A percentile compares a stretch with the other conserved stretches of the same genome.
Conservation (phyloP, 345 rosid species). For the Gossypium bickii region DNA sequence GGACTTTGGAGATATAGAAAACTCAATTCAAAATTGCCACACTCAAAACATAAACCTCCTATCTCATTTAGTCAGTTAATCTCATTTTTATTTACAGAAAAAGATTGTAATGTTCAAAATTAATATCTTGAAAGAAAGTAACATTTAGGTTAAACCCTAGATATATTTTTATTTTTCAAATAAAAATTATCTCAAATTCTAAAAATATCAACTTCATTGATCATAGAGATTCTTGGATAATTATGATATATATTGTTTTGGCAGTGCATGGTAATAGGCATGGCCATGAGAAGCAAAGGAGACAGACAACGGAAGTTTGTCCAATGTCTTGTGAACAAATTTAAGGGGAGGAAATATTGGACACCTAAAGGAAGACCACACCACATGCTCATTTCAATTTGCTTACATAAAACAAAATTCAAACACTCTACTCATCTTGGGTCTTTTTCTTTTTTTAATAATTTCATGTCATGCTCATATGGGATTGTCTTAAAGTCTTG, state of each 20-base stretch:
- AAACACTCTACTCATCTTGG: neutral
- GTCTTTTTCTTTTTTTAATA: neutral
- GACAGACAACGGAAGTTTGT: neutral
- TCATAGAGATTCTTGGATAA: neutral
- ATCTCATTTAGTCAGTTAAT: too few relatives aligned
- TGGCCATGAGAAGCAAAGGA: neutral
- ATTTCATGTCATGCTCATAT: neutral
- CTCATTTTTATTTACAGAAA: too few relatives aligned
- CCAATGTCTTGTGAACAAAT: neutral
- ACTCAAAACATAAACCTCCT: too few relatives aligned
- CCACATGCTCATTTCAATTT: conserved; percentile 2
- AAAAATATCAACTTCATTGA: neutral
- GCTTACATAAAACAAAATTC: neutral
- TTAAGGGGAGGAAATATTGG: neutral
- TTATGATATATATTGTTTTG: neutral
- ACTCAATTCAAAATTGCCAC: too few relatives aligned
- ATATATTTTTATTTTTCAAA: too few relatives aligned
- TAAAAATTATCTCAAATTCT: neutral
- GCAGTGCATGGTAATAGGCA: neutral
- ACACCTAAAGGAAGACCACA: neutral
- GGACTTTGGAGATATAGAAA: too few relatives aligned
- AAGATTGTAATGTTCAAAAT: too few relatives aligned
- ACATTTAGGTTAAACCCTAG: too few relatives aligned
- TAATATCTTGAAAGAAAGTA: too few relatives aligned
- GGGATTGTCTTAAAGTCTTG: neutral